phyloP scores from a whole-genome alignment of 352 stramenopile genomes.

The Globisporangium mamillatum region DNA sequence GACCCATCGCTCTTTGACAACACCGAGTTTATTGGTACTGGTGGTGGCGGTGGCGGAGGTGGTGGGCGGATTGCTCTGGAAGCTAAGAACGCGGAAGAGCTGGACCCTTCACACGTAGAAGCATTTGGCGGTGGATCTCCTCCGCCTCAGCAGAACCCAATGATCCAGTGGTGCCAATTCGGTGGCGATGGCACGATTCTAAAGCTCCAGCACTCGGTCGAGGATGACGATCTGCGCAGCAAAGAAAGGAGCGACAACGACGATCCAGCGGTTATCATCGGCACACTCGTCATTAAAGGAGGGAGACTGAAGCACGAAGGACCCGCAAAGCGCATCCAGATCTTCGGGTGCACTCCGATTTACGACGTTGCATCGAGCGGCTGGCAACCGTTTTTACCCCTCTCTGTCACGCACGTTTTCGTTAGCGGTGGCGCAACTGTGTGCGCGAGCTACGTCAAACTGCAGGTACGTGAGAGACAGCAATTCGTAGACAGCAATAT shows the following conservation, averaged over 20 bases:
- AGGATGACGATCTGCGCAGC: slow-evolving; percentile 9
- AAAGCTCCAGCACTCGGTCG: slow-evolving; percentile 40
- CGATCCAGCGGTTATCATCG: slow-evolving; percentile 15
- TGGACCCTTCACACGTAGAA: slow-evolving; percentile 35
- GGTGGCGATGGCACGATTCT: slow-evolving; percentile 77
- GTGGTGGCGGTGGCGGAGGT: slow-evolving; percentile 54
- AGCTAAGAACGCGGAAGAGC: slow-evolving; percentile 36
- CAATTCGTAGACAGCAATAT: background rate
- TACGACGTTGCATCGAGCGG: slow-evolving; percentile 45
- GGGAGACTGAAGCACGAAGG: slow-evolving; percentile 44
- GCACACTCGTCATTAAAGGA: slow-evolving; percentile 60
- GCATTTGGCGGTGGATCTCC: slow-evolving; percentile 49
- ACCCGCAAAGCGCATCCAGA: slow-evolving; percentile 57
- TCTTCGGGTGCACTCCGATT: slow-evolving; percentile 77
- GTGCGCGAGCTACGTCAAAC: slow-evolving; percentile 47
- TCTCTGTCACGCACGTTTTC: slow-evolving; percentile 56
- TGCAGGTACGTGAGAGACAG: slow-evolving; percentile 35
- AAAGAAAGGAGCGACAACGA: slow-evolving; percentile 6
- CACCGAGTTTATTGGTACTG: slow-evolving; percentile 20
- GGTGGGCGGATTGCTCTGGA: slow-evolving; percentile 58
- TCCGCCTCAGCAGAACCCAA: slow-evolving; percentile 21
- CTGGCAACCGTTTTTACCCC: slow-evolving; percentile 50
- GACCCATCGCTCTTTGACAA: slow-evolving; percentile 36
- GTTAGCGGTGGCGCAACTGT: slow-evolving; percentile 63
- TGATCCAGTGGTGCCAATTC: slow-evolving; percentile 74